A percentile compares a stretch with the other conserved stretches of the same genome.
These are phyloP conservation scores for Scorias spongiosa DNA, from an alignment of 2,329 filamentous ascomycete species.

Conservation along the genomic window DNA sequence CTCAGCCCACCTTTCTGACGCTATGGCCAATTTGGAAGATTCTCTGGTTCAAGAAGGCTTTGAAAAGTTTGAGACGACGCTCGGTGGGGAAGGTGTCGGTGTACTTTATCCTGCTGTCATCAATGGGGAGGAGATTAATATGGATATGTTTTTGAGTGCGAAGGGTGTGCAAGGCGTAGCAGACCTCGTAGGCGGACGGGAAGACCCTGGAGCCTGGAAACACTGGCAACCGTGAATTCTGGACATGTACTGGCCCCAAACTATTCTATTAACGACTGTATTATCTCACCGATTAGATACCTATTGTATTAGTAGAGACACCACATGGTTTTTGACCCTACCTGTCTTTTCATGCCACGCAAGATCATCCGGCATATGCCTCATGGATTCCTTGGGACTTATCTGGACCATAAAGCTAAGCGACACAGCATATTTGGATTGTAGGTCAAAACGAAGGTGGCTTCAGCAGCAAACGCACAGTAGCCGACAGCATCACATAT, in stretches of 20 bases:
- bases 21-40: constrained; percentile 45
- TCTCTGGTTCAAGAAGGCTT: constrained; percentile 50
- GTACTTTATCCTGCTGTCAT: constrained; percentile 87
- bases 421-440: no score
- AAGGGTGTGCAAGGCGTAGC: constrained; percentile 77
- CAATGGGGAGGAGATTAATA: constrained; percentile 85
- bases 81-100: constrained; percentile 86
- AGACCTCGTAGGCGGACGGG: constrained; percentile 51
- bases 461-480: no score
- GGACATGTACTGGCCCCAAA: neutral
- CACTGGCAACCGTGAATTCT: constrained; percentile 18
- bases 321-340: no score
- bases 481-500: neutral
- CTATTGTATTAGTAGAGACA: neutral
- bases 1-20: constrained; percentile 1
- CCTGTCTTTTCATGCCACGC: no score
- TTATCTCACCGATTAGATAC: neutral
- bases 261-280: neutral
- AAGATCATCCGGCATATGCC: no score
- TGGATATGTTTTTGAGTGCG: constrained; percentile 74
- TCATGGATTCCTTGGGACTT: no score
- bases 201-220: constrained; percentile 19
- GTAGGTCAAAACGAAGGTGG: no score
- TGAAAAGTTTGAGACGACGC: constrained; percentile 69
- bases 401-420: no score